Conservation (phyloP, 495 filamentous ascomycete genomes). For the Gamarada debralockiae region DNA sequence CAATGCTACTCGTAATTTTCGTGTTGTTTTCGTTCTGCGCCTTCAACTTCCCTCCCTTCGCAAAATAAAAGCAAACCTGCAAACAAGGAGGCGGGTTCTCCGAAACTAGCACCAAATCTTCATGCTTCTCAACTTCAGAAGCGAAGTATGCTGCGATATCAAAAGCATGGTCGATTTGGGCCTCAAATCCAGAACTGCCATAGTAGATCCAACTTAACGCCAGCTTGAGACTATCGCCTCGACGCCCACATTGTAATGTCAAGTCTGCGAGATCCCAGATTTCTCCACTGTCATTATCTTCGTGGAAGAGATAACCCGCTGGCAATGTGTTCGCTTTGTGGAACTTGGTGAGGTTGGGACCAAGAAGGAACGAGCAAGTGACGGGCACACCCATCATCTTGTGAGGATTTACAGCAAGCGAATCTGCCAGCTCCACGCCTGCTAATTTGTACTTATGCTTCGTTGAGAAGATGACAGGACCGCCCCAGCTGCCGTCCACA, state of each 20-base stretch:
- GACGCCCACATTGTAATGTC: slow-evolving; percentile 86
- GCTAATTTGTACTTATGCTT: slow-evolving; percentile 58
- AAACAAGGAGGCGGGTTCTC: slow-evolving; percentile 80
- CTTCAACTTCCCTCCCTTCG: slow-evolving; percentile 49
- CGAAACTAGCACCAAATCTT: slow-evolving; percentile 67
- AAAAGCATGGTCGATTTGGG: slow-evolving; percentile 25
- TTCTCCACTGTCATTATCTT: slow-evolving; percentile 39
- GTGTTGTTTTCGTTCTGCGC: slow-evolving; percentile 59
- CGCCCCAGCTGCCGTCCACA: slow-evolving; percentile 89
- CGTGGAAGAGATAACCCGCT: slow-evolving; percentile 85
- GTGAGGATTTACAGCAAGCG: slow-evolving; percentile 84
- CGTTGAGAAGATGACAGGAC: slow-evolving; percentile 72
- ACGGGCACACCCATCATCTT: slow-evolving; percentile 93
- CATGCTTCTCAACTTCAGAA: slow-evolving; percentile 36
- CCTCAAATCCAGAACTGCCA: slow-evolving; percentile 41
- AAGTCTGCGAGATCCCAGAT: slow-evolving; percentile 91
- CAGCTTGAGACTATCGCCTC: slow-evolving; percentile 82
- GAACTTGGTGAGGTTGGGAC: slow-evolving; percentile 68
- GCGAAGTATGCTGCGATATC: slow-evolving; percentile 22
- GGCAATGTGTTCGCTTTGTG: slow-evolving; percentile 80
- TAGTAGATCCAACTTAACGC: slow-evolving; percentile 88
- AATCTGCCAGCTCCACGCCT: slow-evolving; percentile 72
- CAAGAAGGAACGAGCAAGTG: slow-evolving; percentile 88
- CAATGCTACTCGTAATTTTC: slow-evolving; percentile 64
- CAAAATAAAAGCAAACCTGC: slow-evolving; percentile 94